A percentile compares a stretch with the other conserved stretches of the same genome.
Evolutionary conservation across 768 basidiomycete species (phyloP).

Genomic region (Exidia glandulosa): DNA sequence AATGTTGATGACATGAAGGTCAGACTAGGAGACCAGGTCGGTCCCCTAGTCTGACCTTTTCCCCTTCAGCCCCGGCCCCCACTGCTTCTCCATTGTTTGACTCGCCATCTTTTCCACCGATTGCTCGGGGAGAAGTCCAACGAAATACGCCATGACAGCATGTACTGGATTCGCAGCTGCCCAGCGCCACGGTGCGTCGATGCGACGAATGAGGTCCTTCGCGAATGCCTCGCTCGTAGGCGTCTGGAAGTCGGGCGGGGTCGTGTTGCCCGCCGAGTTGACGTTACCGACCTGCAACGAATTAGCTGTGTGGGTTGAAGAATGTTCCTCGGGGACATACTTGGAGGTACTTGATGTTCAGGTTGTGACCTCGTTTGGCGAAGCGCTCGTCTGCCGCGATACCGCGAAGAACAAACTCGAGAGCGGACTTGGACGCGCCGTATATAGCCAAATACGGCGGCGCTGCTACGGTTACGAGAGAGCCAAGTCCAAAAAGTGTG

Average conservation of each 20-base stretch:
- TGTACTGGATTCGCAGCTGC: background rate
- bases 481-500: slow-evolving; percentile 5
- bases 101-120: background rate
- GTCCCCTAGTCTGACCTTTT: no score
- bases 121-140: background rate
- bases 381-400: slow-evolving; percentile 6
- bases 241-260: background rate
- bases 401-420: slow-evolving; percentile 1
- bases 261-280: background rate
- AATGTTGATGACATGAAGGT: no score
- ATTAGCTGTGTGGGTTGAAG: background rate
- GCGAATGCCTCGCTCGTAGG: background rate
- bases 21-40: no score
- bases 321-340: background rate
- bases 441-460: slow-evolving; percentile 5
- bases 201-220: background rate
- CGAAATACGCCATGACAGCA: background rate
- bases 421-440: slow-evolving; percentile 3
- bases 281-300: background rate
- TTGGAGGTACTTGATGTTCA: no score
- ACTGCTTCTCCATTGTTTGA: background rate
- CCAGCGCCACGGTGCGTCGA: background rate
- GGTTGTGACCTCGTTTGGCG: no score
- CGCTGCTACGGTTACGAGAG: slow-evolving; percentile 1
- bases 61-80: no score